Evolutionary conservation across 1,284 basidiomycete species (phyloP).

Genomic region (Takashimella tepidaria): DNA sequence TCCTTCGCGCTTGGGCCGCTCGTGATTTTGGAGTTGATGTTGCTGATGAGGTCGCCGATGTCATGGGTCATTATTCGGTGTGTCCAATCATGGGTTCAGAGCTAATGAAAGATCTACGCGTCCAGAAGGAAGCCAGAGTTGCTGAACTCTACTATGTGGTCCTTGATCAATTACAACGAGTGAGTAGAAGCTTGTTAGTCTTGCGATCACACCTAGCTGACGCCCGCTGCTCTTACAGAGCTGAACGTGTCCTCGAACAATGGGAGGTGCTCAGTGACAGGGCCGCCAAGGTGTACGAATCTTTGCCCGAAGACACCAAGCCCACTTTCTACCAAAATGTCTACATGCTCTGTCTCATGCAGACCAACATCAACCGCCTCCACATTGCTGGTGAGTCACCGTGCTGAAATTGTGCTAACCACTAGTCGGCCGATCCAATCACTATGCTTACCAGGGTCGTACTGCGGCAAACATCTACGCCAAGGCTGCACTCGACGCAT

Average conservation of each 20-base stretch:
- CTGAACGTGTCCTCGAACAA: slow-evolving; percentile 54
- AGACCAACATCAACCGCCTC: slow-evolving; percentile 56
- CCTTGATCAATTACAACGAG: slow-evolving; percentile 63
- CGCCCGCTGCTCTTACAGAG: slow-evolving; percentile 52
- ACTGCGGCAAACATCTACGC: slow-evolving; percentile 60
- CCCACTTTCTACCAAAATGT: slow-evolving; percentile 65
- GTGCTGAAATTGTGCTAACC: not conserved
- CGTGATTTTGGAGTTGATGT: slow-evolving; percentile 24
- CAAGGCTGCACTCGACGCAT: slow-evolving; percentile 53
- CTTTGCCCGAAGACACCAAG: slow-evolving; percentile 51
- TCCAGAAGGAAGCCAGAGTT: slow-evolving; percentile 70
- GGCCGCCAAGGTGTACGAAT: slow-evolving; percentile 58
- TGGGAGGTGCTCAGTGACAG: slow-evolving; percentile 54
- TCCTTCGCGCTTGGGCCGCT: slow-evolving; percentile 22
- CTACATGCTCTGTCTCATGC: slow-evolving; percentile 55
- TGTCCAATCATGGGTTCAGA: slow-evolving; percentile 59
- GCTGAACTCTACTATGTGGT: slow-evolving; percentile 60
- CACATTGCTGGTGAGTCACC: slow-evolving; percentile 56
- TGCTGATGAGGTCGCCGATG: slow-evolving; percentile 21
- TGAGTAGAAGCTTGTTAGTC: slow-evolving; percentile 49
- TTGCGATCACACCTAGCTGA: slow-evolving; percentile 7
- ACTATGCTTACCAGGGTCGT: slow-evolving; percentile 60
- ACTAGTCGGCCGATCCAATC: slow-evolving; percentile 52
- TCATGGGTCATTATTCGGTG: slow-evolving; percentile 23
- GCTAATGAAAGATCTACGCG: slow-evolving; percentile 59